Base-by-base conservation (phyloP, 306 rosid genomes). In the Sphenostylis stenocarpa region DNA sequence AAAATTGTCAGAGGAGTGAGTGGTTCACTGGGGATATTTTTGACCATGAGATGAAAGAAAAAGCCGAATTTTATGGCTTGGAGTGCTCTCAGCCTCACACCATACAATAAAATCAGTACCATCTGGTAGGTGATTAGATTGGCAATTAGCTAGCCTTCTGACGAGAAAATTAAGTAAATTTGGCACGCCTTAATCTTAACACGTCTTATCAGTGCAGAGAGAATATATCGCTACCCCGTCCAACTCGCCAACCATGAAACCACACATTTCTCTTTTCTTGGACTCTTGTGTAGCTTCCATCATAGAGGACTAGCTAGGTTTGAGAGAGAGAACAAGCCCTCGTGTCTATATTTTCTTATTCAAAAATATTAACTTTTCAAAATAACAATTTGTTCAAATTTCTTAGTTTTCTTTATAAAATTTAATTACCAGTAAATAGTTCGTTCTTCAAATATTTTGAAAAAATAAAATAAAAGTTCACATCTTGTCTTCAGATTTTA, bases 1-100 rank as follows among this genome's bases (percentile, higher is more conserved):
- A 78, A 45, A 24, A 55, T 34, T 89, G 93, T 82, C 93, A 89
- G 87, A 81, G 73, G 62, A 72, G 84, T 63, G 77, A 16, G 79
- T 34, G 68, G 29, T 79, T 67, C 81, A 87, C 78, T 73, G 82
- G 79, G 56, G 60, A 69, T 28, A 55, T 63, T 69, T 75, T 91
- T 87, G 87, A 89, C 90, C 79, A 76, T 19, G 24, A 34, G 81
- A 75, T 31, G 14, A 9, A 17, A 60, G 31, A 52, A 57, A 81
- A 75, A 75, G 86, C 85, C 87, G 48, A 66, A 80, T 74, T 86
- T 85, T 43, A 44, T 64, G 87, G 87, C 77, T 65, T 51, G 43
- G 77, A 79, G 17, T 69, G 64, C 80, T 84, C 81, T 57, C 63
- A 70, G 77, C 81, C 84, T 78, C 83, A 74, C 75, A 74, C 41